Percentiles rank a stretch among this genome's conserved stretches.
These are phyloP conservation scores for Ceratonia siliqua DNA, from an alignment of 306 rosid genomes.

Conservation along the genomic window DNA sequence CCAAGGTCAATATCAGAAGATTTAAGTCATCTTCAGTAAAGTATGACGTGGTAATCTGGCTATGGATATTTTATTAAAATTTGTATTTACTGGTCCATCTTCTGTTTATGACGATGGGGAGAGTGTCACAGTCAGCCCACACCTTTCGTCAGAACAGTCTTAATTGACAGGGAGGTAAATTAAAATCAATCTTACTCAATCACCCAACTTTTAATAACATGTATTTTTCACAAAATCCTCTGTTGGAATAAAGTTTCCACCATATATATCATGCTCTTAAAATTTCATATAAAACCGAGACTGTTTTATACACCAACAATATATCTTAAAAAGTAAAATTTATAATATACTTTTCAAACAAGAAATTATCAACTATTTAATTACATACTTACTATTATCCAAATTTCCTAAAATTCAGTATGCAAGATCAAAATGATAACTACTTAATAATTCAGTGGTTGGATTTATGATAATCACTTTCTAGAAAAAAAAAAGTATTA, in stretches of 20 bases:
- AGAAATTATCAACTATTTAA: conserved; percentile 1
- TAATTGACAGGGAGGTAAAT: not conserved
- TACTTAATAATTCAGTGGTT: no score
- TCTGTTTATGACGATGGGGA: not conserved
- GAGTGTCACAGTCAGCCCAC: not conserved
- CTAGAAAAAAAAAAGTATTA: no score
- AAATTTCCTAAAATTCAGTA: not conserved
- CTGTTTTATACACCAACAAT: not conserved
- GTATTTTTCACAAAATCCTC: not conserved
- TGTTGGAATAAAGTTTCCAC: not conserved
- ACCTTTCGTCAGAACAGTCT: not conserved
- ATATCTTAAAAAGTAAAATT: not conserved
- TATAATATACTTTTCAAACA: not conserved
- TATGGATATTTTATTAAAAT: not conserved
- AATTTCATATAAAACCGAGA: not conserved
- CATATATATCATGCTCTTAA: not conserved
- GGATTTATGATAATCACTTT: no score
- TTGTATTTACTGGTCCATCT: not conserved
- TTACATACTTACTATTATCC: not conserved
- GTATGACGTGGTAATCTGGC: not conserved
- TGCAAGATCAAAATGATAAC: not conserved
- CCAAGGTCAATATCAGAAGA: not conserved
- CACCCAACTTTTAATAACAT: not conserved
- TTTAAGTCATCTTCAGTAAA: not conserved
- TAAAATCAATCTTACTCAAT: not conserved